Conservation (phyloP, 78 protist genomes). For the Pigoraptor vietnamica region DNA sequence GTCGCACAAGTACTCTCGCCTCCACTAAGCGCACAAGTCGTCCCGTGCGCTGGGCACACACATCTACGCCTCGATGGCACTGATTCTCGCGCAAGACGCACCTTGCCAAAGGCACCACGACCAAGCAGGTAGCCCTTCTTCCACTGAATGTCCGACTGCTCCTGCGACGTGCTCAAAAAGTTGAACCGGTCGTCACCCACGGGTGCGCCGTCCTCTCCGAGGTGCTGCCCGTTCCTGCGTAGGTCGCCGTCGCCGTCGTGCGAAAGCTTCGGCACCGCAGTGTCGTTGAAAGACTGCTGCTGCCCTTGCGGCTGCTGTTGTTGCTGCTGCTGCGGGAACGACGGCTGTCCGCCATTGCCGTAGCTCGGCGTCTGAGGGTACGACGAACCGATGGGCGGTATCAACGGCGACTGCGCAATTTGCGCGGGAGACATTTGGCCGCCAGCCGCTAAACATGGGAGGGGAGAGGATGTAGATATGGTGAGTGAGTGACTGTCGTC, state of each 20-base stretch:
- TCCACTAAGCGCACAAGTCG: too few species aligned
- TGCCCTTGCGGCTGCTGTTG: not conserved
- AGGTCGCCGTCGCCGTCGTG: not conserved
- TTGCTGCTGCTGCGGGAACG: not conserved
- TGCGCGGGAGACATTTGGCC: not conserved
- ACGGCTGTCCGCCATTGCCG: too few species aligned
- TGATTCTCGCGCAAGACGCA: too few species aligned
- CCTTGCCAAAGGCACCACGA: constrained; percentile 15
- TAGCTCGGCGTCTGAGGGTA: not conserved
- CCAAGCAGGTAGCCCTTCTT: constrained; percentile 12
- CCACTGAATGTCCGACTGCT: not conserved
- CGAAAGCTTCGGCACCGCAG: not conserved
- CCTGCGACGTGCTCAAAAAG: not conserved
- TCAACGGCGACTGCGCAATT: not conserved
- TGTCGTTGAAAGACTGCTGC: not conserved
- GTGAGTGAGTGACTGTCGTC: too few species aligned
- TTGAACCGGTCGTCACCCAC: not conserved
- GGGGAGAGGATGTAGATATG: too few species aligned
- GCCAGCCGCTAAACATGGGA: too few species aligned
- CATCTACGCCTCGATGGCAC: not conserved
- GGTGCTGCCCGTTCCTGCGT: not conserved
- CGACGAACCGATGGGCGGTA: not conserved
- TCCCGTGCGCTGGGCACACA: not conserved
- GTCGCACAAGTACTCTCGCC: too few species aligned
- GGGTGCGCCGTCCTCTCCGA: not conserved